phyloP scores from a whole-genome alignment of 2,329 filamentous ascomycete genomes.

The Lachnellula cervina region DNA sequence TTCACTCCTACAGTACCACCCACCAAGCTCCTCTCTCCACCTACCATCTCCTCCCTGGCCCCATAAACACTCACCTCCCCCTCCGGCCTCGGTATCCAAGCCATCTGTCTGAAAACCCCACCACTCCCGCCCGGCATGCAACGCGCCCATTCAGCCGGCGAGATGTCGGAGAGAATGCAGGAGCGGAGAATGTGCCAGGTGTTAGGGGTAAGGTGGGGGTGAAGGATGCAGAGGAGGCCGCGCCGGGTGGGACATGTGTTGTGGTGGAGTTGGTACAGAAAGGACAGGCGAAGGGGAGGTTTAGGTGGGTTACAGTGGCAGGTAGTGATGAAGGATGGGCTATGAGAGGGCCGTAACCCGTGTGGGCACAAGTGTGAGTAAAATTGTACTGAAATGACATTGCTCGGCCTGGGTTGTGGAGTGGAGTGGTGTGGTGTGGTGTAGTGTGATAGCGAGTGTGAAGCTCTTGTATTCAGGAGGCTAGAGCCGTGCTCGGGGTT shows the following conservation, averaged over 20 bases:
- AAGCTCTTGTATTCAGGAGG: background rate
- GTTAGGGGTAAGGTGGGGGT: background rate
- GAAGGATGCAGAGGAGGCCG: slow-evolving; percentile 12
- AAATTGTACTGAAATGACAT: slow-evolving; percentile 18
- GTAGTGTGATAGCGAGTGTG: background rate
- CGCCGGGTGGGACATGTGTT: background rate
- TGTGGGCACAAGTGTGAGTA: slow-evolving; percentile 15
- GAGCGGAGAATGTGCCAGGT: slow-evolving; percentile 9
- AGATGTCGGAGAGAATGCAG: slow-evolving; percentile 7
- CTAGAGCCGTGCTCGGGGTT: background rate
- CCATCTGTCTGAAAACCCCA: slow-evolving; percentile 9
- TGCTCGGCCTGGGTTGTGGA: background rate
- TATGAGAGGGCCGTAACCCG: slow-evolving; percentile 10
- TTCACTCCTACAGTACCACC: background rate
- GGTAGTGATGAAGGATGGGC: background rate
- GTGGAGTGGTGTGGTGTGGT: background rate
- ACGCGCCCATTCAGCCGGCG: too few species aligned
- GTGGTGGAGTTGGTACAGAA: slow-evolving; percentile 9
- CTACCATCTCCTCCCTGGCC: background rate
- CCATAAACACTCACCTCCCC: slow-evolving; percentile 1
- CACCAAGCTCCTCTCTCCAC: background rate
- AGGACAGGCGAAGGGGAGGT: slow-evolving; percentile 12
- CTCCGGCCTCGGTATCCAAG: slow-evolving; percentile 20
- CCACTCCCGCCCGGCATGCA: too few species aligned
- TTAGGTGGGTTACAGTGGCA: background rate